phyloP scores from a whole-genome alignment of 345 rosid species.

The Brassica juncea region DNA sequence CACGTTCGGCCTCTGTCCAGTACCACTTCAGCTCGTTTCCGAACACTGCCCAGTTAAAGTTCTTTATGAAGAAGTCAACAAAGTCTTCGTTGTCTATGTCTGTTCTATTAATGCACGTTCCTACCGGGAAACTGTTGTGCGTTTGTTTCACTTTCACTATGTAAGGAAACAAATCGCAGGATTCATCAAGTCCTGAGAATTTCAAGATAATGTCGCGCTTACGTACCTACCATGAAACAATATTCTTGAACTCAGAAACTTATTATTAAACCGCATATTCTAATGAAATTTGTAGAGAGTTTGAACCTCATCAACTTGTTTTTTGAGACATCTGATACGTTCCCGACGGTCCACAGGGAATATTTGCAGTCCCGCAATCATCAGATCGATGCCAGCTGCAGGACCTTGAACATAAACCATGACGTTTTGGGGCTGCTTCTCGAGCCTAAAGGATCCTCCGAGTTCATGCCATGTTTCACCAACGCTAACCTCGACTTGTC shows the following conservation, averaged over 20 bases:
- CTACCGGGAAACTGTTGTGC: constrained; percentile 74
- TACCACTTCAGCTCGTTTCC: constrained; percentile 94
- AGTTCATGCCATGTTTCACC: constrained; percentile 75
- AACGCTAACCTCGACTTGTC: constrained; percentile 66
- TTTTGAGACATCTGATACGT: constrained; percentile 59
- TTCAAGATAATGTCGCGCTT: constrained; percentile 74
- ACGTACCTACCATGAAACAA: constrained; percentile 59
- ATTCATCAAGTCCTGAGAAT: constrained; percentile 48
- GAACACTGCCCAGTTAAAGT: constrained; percentile 90
- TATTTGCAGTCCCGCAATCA: constrained; percentile 72
- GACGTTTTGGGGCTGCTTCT: constrained; percentile 75
- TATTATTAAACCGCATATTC: neutral
- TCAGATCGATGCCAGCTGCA: constrained; percentile 64
- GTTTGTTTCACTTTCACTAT: constrained; percentile 65
- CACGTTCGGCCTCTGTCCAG: constrained; percentile 82
- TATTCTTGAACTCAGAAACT: neutral
- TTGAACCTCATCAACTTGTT: constrained; percentile 65
- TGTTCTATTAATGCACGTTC: constrained; percentile 74
- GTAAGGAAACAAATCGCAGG: constrained; percentile 43
- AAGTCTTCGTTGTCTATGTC: constrained; percentile 83
- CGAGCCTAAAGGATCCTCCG: constrained; percentile 80
- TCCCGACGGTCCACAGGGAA: constrained; percentile 73
- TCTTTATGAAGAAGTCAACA: constrained; percentile 62
- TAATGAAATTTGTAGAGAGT: neutral
- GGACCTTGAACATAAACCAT: constrained; percentile 92